Conservation (phyloP, 805 yeast species). For the Pichia scutulata region DNA sequence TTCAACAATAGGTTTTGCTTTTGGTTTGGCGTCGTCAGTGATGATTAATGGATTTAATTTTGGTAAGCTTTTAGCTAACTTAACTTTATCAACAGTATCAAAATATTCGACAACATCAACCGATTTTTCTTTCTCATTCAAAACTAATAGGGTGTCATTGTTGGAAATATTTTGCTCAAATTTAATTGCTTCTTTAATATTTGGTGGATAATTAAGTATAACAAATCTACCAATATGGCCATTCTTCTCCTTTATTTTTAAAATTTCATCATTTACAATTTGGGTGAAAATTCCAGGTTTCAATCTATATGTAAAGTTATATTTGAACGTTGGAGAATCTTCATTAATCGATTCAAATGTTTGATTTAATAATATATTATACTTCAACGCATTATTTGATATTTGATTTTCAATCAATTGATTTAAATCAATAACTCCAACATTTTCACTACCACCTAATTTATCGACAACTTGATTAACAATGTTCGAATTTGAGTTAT, state of each 20-base stretch:
- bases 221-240: conserved; percentile 40
- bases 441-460: conserved; percentile 15
- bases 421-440: conserved; percentile 44
- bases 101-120: conserved; percentile 57
- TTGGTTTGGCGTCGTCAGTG: not conserved
- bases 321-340: conserved; percentile 24
- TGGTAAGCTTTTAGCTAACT: conserved; percentile 16
- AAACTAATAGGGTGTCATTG: conserved; percentile 32
- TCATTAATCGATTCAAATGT: conserved; percentile 21
- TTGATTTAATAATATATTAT: conserved; percentile 46
- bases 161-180: conserved; percentile 65
- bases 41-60: conserved; percentile 7
- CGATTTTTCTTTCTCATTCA: conserved; percentile 23
- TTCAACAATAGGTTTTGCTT: not conserved
- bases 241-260: conserved; percentile 17
- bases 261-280: conserved; percentile 32
- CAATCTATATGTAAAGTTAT: conserved; percentile 25
- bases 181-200: conserved; percentile 58
- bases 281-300: conserved; percentile 45
- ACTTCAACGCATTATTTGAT: conserved; percentile 32
- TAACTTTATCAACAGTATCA: conserved; percentile 53
- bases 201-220: conserved; percentile 51
- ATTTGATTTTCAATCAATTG: conserved; percentile 41
- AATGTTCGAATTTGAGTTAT: conserved; percentile 8
- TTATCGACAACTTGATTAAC: conserved; percentile 11